Evolutionary conservation across 179 eudicot species (phyloP), one percentile per base, ranked within the genome.

Genomic region (Heliamphora pulchella): DNA sequence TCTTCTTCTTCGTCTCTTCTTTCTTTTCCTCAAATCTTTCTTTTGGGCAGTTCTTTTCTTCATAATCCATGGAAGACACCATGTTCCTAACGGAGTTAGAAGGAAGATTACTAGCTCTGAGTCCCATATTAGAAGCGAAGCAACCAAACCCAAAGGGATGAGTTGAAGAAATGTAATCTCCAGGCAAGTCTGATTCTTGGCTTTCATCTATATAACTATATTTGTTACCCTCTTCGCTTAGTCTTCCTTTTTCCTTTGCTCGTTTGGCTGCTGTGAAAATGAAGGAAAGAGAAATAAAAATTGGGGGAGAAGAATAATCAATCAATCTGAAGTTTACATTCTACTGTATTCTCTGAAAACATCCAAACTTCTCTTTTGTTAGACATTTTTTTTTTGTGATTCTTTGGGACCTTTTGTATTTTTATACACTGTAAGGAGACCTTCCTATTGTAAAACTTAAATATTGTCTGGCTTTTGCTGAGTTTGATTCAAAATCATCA

Each of bases 101-200:
- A 73, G 76, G 61, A 73, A 73, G 39, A 57, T 31, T 10, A 8
- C 1, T 4, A 4, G 20, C 64, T 4, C 17, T 3, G 2, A 5
- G n/a, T 17, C 20, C 64, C 3, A 17, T 3, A 14, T 54, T 59
- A 20, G 46, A 51, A 51, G 53, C 9, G 76, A 73, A 13, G 62
- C 3, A 11, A 53, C 53, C 51, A 15, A 51, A 41, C n/a, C 76
- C 8, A 4, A 73, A 11, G 61, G 71, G 62, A 62, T 53, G 78
- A 70, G 66, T 62, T 44, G 78, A 77, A 22, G 73, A 51, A 66
- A 81, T 84, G 76, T 59, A 63, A 66, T 83, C 89, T 80, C 85
- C 79, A 84, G 89, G 89, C 89, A 86, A 86, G 89, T 86, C 89
- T 84, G 79, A 82, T 82, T 84, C 89, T 86, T 86, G 89, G 89